Base-by-base conservation (phyloP, 768 basidiomycete genomes). In the Pleurotus cornucopiae region DNA sequence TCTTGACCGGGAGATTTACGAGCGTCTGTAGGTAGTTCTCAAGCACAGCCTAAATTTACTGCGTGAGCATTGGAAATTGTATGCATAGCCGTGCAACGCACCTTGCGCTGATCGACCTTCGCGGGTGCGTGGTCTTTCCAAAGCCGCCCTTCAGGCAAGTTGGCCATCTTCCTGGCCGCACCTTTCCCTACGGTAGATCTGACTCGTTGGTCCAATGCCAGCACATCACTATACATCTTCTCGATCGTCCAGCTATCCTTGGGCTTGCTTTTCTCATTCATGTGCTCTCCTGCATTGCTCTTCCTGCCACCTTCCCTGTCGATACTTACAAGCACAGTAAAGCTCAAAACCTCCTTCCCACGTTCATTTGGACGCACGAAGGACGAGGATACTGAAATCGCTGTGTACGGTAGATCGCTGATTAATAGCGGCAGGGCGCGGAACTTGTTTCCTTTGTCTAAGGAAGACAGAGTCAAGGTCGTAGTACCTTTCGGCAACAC, bases 91-190 rank as follows among this genome's bases (percentile, higher is more conserved):
- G 16, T 45, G 13, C 4, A 6, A 73, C 84, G 62, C 64, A 91
- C 94, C 78, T 98, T 98, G 61, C 96, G 76, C 71, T 96, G 94
- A 76, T 98, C 97, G 43, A 94, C 91, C 75, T 91, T 95, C 25
- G 91, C 92, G 26, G 96, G 96, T 0, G 95, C 94, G 69, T 96
- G 94, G 72, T 98, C 97, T 70, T 85, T 95, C 91, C 96, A 98
- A 6, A 97, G 75, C 69, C 88, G 89, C 21, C 91, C 91, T 68
- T 99, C 97, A 1, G 97, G 97, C 56, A 99, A 69, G 54, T 71
- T 77, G 16, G 77, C 85, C 47, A 98, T 85, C 71, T 83, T 90
- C 76, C 94, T 94, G 43, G 78, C 81, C 16, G 89, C 74, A 49
- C 80, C 81, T 67, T 85, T 88, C 12, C 86, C 84, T 14, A 85